A percentile compares a stretch with the other conserved stretches of the same genome.
These are phyloP conservation scores for Sphaerosporella brunnea DNA, from an alignment of 495 filamentous ascomycete genomes.

Conservation along the genomic window DNA sequence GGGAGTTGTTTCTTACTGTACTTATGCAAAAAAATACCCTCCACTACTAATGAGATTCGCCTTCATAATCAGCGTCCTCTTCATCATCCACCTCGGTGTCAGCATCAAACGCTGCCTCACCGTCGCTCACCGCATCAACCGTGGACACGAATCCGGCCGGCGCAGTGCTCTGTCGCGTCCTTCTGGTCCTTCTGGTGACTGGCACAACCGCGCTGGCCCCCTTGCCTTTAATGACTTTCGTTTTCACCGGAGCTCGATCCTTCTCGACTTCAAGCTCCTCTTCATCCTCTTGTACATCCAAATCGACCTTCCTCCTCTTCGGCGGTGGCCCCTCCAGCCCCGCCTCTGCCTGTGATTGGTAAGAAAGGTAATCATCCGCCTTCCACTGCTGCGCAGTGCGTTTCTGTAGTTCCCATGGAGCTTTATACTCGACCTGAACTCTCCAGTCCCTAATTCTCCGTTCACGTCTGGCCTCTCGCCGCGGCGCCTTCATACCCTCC, in stretches of 20 bases:
- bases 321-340: background rate
- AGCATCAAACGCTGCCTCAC: background rate
- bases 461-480: background rate
- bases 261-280: background rate
- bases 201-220: background rate
- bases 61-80: background rate
- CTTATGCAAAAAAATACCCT: too few species aligned
- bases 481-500: background rate
- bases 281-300: background rate
- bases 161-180: background rate
- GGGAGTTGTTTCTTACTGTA: too few species aligned
- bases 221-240: too few species aligned
- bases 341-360: background rate
- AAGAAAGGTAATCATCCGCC: background rate
- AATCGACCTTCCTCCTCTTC: background rate
- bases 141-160: background rate
- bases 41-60: too few species aligned
- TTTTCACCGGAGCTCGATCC: too few species aligned
- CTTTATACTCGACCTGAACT: constrained; percentile 15
- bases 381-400: too few species aligned
- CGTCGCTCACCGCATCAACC: background rate
- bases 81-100: background rate
- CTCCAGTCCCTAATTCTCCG: constrained; percentile 16
- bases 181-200: background rate
- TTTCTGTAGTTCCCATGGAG: constrained; percentile 14